Base-by-base conservation (phyloP, 495 filamentous ascomycete genomes). In the Chaetomium tenue region DNA sequence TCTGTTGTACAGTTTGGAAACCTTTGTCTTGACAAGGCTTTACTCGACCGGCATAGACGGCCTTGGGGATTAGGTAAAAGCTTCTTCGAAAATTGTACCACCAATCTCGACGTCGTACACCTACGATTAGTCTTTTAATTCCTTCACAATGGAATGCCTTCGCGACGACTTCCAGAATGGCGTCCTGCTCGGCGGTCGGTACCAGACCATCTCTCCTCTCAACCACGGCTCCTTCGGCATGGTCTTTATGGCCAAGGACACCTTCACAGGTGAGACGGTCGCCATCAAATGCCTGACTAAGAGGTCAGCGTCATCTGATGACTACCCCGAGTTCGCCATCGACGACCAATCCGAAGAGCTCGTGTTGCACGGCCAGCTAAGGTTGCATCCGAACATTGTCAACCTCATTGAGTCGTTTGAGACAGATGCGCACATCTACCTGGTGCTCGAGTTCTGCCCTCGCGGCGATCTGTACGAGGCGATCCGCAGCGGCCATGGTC, bases 201-300 rank as follows among this genome's bases (percentile, higher is more conserved):
- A 94, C 76, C 84, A 89, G 76, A 93, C 91, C 47, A 80, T 97
- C 71, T 90, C 92, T 70, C 92, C 93, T 46, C 90, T 98, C 79
- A 98, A 98, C 73, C 91, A 97, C 83, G 94, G 94, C 70, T 98
- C 94, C 26, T 98, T 97, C 73, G 94, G 94, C 67, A 92, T 96
- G 89, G 94, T 98, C 68, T 97, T 96, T 77, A 86, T 92, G 76
- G 95, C 94, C 59, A 89, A 81, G 70, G 93, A 98, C 77, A 82
- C 81, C 63, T 68, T 78, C 67, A 96, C 88, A 63, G 83, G 86
- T 65, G 80, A 93, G 62, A 81, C 86, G 60, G 94, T 98, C 63
- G 94, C 94, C 58, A 88, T 98, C 83, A 98, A 98, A 73, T 95
- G 93, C 72, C 76, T 97, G 72, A 89, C 90, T 68, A 98, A 97